Conservation (phyloP, 2,329 filamentous ascomycete genomes). For the Pestalotiopsis fici region DNA sequence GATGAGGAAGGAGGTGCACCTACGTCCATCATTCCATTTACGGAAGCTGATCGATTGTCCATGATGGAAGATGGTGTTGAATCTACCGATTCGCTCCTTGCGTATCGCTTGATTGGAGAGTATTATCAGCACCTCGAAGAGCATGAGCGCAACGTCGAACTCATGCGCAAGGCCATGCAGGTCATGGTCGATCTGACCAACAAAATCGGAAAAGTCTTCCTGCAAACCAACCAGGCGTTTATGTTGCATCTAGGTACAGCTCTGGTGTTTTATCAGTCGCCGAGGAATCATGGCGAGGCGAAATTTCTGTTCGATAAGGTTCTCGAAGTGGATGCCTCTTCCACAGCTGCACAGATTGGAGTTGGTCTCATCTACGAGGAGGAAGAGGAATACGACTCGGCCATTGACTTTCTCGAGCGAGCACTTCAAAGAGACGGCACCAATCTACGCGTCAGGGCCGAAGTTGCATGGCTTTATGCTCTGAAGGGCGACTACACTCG, state of each 20-base stretch:
- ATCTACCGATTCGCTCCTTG: slow-evolving; percentile 71
- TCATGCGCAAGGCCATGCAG: slow-evolving; percentile 72
- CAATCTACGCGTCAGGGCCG: slow-evolving; percentile 79
- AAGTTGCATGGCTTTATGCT: slow-evolving; percentile 91
- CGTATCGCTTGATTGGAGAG: slow-evolving; percentile 79
- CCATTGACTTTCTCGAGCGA: slow-evolving; percentile 76
- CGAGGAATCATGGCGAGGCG: slow-evolving; percentile 86
- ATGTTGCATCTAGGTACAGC: slow-evolving; percentile 82
- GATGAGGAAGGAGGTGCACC: slow-evolving; percentile 58
- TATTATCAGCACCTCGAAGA: slow-evolving; percentile 87
- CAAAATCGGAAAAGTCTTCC: slow-evolving; percentile 69
- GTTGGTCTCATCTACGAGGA: slow-evolving; percentile 92
- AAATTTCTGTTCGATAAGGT: slow-evolving; percentile 84
- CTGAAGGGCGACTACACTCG: slow-evolving; percentile 73
- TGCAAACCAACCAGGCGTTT: slow-evolving; percentile 72
- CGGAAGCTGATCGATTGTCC: slow-evolving; percentile 76
- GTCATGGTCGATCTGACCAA: slow-evolving; percentile 60
- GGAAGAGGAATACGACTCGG: slow-evolving; percentile 82
- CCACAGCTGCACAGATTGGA: slow-evolving; percentile 82
- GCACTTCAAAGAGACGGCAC: slow-evolving; percentile 72
- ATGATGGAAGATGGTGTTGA: slow-evolving; percentile 77
- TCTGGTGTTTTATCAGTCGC: slow-evolving; percentile 86
- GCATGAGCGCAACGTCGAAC: slow-evolving; percentile 77
- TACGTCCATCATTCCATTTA: slow-evolving; percentile 59
- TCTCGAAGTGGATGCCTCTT: slow-evolving; percentile 72